Evolutionary conservation across 176 grass and related monocot species (phyloP).

Genomic region (Cocos nucifera): DNA sequence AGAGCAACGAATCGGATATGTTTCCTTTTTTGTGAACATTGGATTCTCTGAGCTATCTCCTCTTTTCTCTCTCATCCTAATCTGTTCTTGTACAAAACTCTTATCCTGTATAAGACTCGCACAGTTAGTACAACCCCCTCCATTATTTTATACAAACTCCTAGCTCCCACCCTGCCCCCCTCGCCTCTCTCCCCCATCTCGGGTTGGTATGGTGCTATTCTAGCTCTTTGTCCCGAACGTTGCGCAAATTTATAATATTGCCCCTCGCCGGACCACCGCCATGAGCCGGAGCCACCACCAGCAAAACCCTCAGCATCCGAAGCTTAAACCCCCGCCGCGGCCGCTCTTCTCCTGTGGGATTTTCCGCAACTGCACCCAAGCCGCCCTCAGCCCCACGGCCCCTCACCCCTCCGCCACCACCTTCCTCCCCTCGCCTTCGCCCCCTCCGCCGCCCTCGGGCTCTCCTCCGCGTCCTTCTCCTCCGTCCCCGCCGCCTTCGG

Average conservation of each 20-base stretch:
- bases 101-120: no score
- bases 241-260: no score
- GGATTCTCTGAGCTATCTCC: no score
- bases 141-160: no score
- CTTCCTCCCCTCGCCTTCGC: neutral
- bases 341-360: constrained; percentile 74
- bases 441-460: neutral
- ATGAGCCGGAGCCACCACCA: constrained; percentile 22
- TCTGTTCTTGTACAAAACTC: no score
- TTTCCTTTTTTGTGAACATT: no score
- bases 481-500: constrained; percentile 3
- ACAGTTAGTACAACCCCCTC: no score
- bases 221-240: no score
- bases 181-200: neutral
- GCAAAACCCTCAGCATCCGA: constrained; percentile 10
- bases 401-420: constrained; percentile 15
- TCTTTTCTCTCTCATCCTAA: no score
- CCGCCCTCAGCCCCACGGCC: constrained; percentile 43
- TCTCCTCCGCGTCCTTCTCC: constrained; percentile 4
- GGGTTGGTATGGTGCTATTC: no score
- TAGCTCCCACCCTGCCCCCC: no score
- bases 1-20: no score
- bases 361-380: constrained; percentile 73
- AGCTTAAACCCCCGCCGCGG: constrained; percentile 59
- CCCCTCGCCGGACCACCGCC: neutral